Evolutionary conservation across 1,139 yeast genomes (phyloP).

Genomic region (Yamadazyma diospyri): DNA sequence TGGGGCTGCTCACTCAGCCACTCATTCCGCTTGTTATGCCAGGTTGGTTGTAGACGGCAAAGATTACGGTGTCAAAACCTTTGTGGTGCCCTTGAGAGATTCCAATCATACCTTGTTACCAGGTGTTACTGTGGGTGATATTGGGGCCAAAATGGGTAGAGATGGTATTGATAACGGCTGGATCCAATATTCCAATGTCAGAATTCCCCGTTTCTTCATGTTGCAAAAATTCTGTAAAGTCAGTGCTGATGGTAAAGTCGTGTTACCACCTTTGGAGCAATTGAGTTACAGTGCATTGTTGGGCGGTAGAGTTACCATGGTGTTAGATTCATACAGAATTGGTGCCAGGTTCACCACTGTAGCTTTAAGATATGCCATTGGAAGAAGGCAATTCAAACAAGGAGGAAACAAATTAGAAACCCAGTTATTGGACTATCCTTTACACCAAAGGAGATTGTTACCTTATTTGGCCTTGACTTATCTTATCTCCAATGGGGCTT

Average conservation of each 20-base stretch:
- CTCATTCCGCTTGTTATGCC: constrained; percentile 79
- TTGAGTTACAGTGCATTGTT: constrained; percentile 82
- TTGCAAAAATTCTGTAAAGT: constrained; percentile 78
- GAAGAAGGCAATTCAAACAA: constrained; percentile 77
- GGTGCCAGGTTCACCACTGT: constrained; percentile 78
- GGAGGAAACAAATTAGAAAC: constrained; percentile 39
- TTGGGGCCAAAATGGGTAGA: constrained; percentile 92
- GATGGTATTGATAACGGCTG: constrained; percentile 91
- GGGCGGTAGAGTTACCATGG: constrained; percentile 90
- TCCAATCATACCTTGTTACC: constrained; percentile 65
- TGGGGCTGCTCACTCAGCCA: constrained; percentile 93
- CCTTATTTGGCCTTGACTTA: constrained; percentile 81
- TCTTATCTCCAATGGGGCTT: constrained; percentile 73
- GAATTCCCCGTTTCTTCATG: constrained; percentile 82
- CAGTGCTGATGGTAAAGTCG: constrained; percentile 64
- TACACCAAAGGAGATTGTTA: constrained; percentile 81
- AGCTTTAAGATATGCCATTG: constrained; percentile 85
- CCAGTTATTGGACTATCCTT: constrained; percentile 75
- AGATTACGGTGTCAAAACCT: constrained; percentile 88
- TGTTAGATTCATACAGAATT: constrained; percentile 74
- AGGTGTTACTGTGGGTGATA: constrained; percentile 84
- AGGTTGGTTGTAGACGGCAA: constrained; percentile 75
- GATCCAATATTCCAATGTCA: constrained; percentile 82
- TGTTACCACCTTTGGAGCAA: constrained; percentile 78
- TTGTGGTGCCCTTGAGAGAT: constrained; percentile 86